phyloP scores from a whole-genome alignment of 129 eudicot genomes.

The Erigeron canadensis region DNA sequence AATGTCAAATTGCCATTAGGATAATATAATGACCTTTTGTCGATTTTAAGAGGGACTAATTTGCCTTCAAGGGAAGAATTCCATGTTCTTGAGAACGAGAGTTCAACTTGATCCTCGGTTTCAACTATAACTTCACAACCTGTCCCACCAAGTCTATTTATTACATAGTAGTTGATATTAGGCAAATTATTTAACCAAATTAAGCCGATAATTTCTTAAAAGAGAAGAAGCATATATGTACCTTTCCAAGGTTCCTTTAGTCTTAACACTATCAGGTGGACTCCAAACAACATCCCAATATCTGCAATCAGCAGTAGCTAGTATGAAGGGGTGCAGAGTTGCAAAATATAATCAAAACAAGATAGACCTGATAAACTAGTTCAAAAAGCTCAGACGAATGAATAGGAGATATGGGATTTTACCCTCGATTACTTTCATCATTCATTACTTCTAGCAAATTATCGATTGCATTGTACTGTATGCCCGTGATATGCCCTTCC shows the following conservation, averaged over 20 bases:
- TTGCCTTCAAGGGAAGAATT: slow-evolving; percentile 42
- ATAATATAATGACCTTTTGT: slow-evolving; percentile 45
- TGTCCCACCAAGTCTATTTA: slow-evolving; percentile 43
- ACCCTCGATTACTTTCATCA: slow-evolving; percentile 38
- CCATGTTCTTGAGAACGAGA: slow-evolving; percentile 62
- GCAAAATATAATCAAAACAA: no score
- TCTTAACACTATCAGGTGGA: slow-evolving; percentile 28
- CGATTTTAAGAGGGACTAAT: slow-evolving; percentile 49
- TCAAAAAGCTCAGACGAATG: no score
- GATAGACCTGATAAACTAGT: no score
- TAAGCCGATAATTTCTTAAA: background rate
- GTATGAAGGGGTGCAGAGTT: slow-evolving; percentile 4
- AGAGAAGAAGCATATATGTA: slow-evolving; percentile 2
- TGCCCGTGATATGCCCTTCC: slow-evolving; percentile 19
- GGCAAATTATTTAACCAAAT: background rate
- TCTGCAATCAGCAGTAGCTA: slow-evolving; percentile 14
- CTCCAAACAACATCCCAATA: slow-evolving; percentile 49
- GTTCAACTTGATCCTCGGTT: slow-evolving; percentile 53
- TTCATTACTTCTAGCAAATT: slow-evolving; percentile 38
- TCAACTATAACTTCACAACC: slow-evolving; percentile 35
- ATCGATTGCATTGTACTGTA: slow-evolving; percentile 32
- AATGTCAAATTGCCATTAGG: background rate
- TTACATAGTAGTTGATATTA: background rate
- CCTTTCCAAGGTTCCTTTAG: slow-evolving; percentile 40
- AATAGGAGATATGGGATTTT: background rate